A percentile compares a stretch with the other conserved stretches of the same genome.
These are phyloP conservation scores for Fragaria vesca DNA, from an alignment of 306 rosid genomes.

Conservation along the genomic window DNA sequence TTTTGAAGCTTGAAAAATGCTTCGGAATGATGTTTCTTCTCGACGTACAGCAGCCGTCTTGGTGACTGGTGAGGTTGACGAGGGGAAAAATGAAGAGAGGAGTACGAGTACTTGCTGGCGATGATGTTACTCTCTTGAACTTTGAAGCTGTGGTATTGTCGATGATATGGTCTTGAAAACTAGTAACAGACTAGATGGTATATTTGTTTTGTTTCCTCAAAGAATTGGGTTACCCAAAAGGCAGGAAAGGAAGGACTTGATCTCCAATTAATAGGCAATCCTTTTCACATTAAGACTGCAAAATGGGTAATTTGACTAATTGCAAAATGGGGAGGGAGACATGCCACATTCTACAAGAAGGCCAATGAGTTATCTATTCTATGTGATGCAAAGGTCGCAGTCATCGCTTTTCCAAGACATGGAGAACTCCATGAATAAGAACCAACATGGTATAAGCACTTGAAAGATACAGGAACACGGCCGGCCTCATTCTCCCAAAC, in stretches of 20 bases:
- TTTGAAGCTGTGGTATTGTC: not conserved
- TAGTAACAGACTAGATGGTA: not conserved
- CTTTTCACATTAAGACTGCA: not conserved
- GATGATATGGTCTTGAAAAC: not conserved
- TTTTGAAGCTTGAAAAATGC: not conserved
- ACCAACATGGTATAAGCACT: not conserved
- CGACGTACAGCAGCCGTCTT: not conserved
- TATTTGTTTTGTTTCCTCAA: no score
- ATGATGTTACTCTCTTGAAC: not conserved
- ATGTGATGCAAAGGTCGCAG: not conserved
- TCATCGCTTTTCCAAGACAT: not conserved
- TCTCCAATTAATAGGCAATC: not conserved
- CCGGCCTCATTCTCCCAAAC: not conserved
- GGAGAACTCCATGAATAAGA: not conserved
- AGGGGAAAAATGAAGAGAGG: not conserved
- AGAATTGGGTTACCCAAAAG: not conserved
- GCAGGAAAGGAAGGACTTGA: not conserved
- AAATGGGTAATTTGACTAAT: not conserved
- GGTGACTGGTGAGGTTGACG: not conserved
- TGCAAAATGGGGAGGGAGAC: not conserved
- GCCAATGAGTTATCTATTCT: not conserved
- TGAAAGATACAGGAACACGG: not conserved
- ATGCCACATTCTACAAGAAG: not conserved
- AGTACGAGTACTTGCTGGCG: not conserved
- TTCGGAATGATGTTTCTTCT: not conserved